phyloP scores from a whole-genome alignment of 1,284 basidiomycete genomes.

The Rhodotorula sp. region DNA sequence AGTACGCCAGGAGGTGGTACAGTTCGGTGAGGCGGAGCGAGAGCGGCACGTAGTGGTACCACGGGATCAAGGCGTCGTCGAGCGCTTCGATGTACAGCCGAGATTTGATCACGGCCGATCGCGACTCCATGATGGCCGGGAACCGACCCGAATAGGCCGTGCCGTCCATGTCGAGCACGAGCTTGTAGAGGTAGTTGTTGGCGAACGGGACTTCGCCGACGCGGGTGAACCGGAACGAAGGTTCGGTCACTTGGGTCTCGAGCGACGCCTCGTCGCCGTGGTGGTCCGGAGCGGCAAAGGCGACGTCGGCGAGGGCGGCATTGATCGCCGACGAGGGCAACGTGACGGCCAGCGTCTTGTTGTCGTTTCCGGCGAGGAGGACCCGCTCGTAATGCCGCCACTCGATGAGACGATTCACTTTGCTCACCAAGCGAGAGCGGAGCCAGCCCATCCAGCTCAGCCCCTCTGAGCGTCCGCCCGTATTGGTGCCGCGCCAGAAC shows the following conservation, averaged over 20 bases:
- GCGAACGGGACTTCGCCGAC: slow-evolving; percentile 12
- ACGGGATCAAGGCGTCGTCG: slow-evolving; percentile 28
- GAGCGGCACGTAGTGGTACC: slow-evolving; percentile 33
- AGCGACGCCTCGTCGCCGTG: slow-evolving; percentile 18
- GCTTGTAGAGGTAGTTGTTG: slow-evolving; percentile 22
- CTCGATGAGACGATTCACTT: slow-evolving; percentile 20
- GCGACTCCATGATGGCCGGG: slow-evolving; percentile 13
- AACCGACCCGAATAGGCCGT: slow-evolving; percentile 37
- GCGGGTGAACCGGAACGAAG: slow-evolving; percentile 26
- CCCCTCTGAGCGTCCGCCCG: slow-evolving; percentile 23
- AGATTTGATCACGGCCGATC: slow-evolving; percentile 22
- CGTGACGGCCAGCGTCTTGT: background rate
- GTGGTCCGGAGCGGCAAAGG: slow-evolving; percentile 20
- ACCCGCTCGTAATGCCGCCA: slow-evolving; percentile 20
- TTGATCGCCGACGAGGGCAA: slow-evolving; percentile 15
- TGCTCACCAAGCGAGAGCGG: slow-evolving; percentile 22
- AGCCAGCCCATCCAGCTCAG: slow-evolving; percentile 29
- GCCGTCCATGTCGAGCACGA: slow-evolving; percentile 29
- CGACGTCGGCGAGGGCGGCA: slow-evolving; percentile 22
- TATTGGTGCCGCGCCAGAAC: slow-evolving; percentile 34
- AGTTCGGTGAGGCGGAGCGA: slow-evolving; percentile 17
- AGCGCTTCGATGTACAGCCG: slow-evolving; percentile 17
- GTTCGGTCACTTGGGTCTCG: slow-evolving; percentile 21
- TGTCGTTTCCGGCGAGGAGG: slow-evolving; percentile 11
- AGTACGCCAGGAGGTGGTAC: slow-evolving; percentile 30